Base-by-base conservation (phyloP, 2,329 filamentous ascomycete genomes). In the Cladorrhinum sp. region DNA sequence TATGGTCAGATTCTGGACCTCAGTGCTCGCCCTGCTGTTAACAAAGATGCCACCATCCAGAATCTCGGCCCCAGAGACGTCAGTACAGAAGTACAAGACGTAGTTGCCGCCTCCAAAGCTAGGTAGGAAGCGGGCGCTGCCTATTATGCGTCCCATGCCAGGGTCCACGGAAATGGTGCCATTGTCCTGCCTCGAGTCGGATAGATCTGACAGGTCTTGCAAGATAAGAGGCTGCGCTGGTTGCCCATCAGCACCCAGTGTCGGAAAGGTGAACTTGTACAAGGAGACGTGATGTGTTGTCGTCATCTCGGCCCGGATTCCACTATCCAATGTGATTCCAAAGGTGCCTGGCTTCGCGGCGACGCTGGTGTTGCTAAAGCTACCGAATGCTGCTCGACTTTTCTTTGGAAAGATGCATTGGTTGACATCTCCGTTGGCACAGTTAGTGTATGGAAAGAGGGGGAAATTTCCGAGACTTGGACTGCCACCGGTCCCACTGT, bases 401-500 rank as follows among this genome's bases (percentile, higher is more conserved):
- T 73, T 74, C 66, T 84, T 84, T 10, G 82, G 80, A 68, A 84
- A 91, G 12, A 75, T 77, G 71, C 88, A 91, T 7, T 77, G 76
- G 67, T 90, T 78, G 58, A 91, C 73, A 42, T 86, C 81, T 62
- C 89, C 83, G 14, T 76, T 79, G 0, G 81, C 78, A 64, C 89
- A 92, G 46, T 78, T 77, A 3, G 82, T 75, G 63, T 90, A 87
- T 0, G 88, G 80, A 64, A 92, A 91, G 1, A 92, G 76, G 0
- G 89, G 86, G 57, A 92, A 92, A 69, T 90, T 91, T 14, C 88
- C 89, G 16, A 91, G 74, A 3, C 86, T 90, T 0, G 88, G 84
- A 1, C 74, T 73, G 7, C 79, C 79, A 21, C 84, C 84, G 0
- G 82, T 86, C 1, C 83, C 83, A 1, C 80, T 83, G 67, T 86